Percentiles rank a stretch among this genome's conserved stretches.
phyloP scores from a whole-genome alignment of 495 filamentous ascomycete genomes.

The Xylaria bambusicola region DNA sequence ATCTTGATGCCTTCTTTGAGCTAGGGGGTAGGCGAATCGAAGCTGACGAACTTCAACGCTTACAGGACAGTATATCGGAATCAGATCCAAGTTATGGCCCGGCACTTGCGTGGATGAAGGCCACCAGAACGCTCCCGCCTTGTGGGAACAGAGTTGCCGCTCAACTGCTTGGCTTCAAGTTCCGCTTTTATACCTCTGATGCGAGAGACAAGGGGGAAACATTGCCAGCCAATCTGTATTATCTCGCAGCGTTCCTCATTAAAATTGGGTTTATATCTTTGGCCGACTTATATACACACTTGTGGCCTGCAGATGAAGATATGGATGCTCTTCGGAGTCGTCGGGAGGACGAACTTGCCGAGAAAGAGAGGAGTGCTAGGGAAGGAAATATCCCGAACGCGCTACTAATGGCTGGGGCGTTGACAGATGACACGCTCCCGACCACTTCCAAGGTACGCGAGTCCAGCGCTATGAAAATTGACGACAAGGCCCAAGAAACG shows the following conservation, averaged over 20 bases:
- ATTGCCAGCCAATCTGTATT: constrained; percentile 87
- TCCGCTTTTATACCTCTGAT: constrained; percentile 84
- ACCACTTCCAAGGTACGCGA: constrained; percentile 36
- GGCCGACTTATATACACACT: constrained; percentile 86
- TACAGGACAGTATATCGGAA: constrained; percentile 45
- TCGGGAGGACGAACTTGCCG: constrained; percentile 75
- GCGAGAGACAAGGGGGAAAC: constrained; percentile 66
- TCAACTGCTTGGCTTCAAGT: constrained; percentile 94
- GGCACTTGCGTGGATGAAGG: constrained; percentile 68
- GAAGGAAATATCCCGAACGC: constrained; percentile 75
- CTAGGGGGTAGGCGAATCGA: constrained; percentile 63
- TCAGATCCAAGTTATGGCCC: constrained; percentile 35
- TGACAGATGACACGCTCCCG: constrained; percentile 71
- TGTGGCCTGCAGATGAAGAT: constrained; percentile 79
- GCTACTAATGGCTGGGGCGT: constrained; percentile 82
- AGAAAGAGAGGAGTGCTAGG: constrained; percentile 66
- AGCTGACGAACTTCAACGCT: constrained; percentile 48
- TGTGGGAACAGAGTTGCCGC: constrained; percentile 87
- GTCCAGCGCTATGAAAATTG: constrained; percentile 25
- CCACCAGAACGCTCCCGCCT: constrained; percentile 78
- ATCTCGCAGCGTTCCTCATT: constrained; percentile 86
- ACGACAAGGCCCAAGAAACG: constrained; percentile 28
- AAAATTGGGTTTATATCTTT: constrained; percentile 98
- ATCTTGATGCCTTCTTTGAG: constrained; percentile 86
- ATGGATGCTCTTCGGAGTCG: constrained; percentile 71